A percentile compares a stretch with the other conserved stretches of the same genome.
Evolutionary conservation across 1,139 yeast genomes (phyloP).

Genomic region (Sugiyamaella grinbergsii): DNA sequence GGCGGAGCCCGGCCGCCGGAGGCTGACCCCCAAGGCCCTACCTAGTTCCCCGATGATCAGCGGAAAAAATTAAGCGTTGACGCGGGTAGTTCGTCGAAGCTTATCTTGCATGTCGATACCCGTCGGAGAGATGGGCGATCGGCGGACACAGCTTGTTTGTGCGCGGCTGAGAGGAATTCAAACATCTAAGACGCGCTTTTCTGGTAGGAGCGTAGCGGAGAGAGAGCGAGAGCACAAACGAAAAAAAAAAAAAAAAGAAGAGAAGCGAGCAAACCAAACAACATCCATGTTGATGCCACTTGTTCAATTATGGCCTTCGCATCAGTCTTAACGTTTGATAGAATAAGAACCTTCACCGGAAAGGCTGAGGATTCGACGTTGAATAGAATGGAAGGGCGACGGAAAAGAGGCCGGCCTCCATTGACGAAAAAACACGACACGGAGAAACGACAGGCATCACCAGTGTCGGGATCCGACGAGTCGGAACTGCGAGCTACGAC

Average conservation of each 20-base stretch:
- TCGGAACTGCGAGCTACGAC: too few relatives aligned
- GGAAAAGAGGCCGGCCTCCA: slow-evolving; percentile 5
- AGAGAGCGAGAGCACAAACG: not conserved
- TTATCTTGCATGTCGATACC: slow-evolving; percentile 3
- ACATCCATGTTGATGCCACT: not conserved
- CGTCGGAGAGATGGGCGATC: not conserved
- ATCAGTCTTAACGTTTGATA: slow-evolving; percentile 7
- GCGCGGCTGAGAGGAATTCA: not conserved
- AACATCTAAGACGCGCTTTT: slow-evolving; percentile 5
- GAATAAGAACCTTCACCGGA: slow-evolving; percentile 6
- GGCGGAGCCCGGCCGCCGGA: too few relatives aligned
- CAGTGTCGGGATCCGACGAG: too few relatives aligned
- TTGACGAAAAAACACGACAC: not conserved
- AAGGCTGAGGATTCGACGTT: slow-evolving; percentile 4
- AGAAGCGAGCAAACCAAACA: not conserved
- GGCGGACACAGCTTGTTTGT: not conserved
- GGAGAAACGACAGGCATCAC: too few relatives aligned
- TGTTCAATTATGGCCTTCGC: slow-evolving; percentile 14
- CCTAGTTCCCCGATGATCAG: too few relatives aligned
- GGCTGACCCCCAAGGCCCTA: too few relatives aligned
- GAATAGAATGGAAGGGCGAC: slow-evolving; percentile 2
- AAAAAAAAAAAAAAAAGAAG: not conserved
- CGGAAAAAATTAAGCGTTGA: too few relatives aligned
- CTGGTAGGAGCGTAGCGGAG: not conserved
- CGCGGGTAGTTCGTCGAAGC: not conserved